phyloP scores from a whole-genome alignment of 1,284 basidiomycete species.

The Cystobasidiaceae sp. region DNA sequence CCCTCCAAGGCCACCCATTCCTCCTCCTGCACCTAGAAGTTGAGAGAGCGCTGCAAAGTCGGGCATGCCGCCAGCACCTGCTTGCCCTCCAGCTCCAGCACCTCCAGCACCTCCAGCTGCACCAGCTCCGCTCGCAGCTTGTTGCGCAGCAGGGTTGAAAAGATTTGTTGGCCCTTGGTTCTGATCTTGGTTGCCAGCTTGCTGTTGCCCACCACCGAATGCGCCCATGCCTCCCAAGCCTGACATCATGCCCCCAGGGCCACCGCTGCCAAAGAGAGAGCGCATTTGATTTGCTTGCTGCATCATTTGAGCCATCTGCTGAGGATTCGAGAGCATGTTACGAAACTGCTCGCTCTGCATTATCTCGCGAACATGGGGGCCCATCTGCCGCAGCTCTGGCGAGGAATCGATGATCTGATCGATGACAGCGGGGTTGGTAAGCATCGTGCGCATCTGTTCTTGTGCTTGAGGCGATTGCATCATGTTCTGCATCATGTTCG shows the following conservation, averaged over 20 bases:
- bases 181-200: background rate
- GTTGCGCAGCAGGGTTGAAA: background rate
- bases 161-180: slow-evolving; percentile 2
- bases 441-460: slow-evolving; percentile 66
- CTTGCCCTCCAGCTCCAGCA: slow-evolving; percentile 14
- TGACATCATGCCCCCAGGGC: background rate
- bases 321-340: slow-evolving; percentile 57
- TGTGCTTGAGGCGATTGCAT: slow-evolving; percentile 74
- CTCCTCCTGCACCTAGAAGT: slow-evolving; percentile 41
- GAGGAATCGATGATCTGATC: slow-evolving; percentile 75
- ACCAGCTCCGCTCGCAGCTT: background rate
- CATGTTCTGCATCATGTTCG: slow-evolving; percentile 77
- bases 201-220: background rate
- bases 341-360: slow-evolving; percentile 45
- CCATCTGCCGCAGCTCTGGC: slow-evolving; percentile 72
- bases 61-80: too few species aligned
- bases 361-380: slow-evolving; percentile 69
- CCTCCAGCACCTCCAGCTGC: background rate
- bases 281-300: slow-evolving; percentile 57
- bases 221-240: slow-evolving; percentile 20
- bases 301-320: slow-evolving; percentile 71
- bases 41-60: too few species aligned
- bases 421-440: slow-evolving; percentile 72
- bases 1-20: background rate
- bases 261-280: slow-evolving; percentile 27